phyloP scores from a whole-genome alignment of 1,284 basidiomycete species.

The Ustanciosporium gigantosporum region DNA sequence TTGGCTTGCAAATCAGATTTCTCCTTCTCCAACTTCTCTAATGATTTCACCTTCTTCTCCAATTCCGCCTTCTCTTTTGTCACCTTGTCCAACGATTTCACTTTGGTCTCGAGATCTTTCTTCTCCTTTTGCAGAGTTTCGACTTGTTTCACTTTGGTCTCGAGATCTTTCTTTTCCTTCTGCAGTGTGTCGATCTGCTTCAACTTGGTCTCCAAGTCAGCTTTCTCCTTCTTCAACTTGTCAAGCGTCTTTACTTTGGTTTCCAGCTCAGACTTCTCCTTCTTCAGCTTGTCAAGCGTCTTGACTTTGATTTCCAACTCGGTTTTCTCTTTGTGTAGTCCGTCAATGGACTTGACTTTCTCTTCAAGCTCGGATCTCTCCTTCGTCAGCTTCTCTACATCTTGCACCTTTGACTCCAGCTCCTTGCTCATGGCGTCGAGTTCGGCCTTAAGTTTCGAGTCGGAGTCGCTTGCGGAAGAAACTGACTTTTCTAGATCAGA shows the following conservation, averaged over 20 bases:
- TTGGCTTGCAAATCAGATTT: conserved; percentile 10
- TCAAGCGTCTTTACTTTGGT: conserved; percentile 13
- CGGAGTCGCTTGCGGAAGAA: too few relatives aligned
- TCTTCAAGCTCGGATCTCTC: conserved; percentile 69
- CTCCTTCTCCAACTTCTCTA: background rate
- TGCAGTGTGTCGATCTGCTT: conserved; percentile 6
- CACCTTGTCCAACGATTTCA: background rate
- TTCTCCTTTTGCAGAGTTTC: conserved; percentile 68
- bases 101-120: conserved; percentile 4
- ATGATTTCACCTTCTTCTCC: conserved; percentile 5
- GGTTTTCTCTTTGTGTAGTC: conserved; percentile 12
- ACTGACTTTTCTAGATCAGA: too few relatives aligned
- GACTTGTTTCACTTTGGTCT: conserved; percentile 67
- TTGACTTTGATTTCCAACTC: conserved; percentile 4
- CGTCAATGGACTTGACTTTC: background rate
- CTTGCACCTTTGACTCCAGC: background rate
- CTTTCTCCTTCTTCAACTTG: conserved; percentile 24
- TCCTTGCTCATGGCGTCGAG: conserved; percentile 3
- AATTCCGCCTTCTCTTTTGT: conserved; percentile 6
- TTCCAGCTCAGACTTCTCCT: conserved; percentile 10
- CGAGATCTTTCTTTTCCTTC: conserved; percentile 43
- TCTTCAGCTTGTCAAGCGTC: conserved; percentile 4
- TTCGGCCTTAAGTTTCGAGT: conserved; percentile 63
- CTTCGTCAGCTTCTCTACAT: conserved; percentile 68
- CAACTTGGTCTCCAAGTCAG: conserved; percentile 10